Evolutionary conservation across 2,329 filamentous ascomycete genomes (phyloP), one percentile per base, ranked within the genome.

Genomic region (Bipolaris zeicola): DNA sequence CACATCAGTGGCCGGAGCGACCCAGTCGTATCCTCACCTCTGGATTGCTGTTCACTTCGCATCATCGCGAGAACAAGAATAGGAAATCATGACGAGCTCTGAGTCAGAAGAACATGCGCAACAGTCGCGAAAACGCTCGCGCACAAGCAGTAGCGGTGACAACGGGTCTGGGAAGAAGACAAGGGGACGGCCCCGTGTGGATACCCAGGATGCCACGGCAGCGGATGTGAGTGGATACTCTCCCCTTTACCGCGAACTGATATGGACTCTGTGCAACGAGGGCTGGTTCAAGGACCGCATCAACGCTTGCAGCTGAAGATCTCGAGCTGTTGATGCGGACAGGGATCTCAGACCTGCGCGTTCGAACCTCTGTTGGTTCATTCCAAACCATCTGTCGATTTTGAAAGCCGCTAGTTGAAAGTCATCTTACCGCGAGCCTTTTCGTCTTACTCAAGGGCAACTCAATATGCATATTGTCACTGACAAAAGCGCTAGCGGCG

Each of bases 151-250:
- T 41, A 62, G 59, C 46, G 66, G 62, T 37, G 70, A 71, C 16
- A 66, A 66, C 51, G 39, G 39, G 22, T 61, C 67, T 38, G 69
- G 70, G 42, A 81, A 79, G 68, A 86, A 89, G 66, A 80, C 86
- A 16, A 82, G 91, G 70, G 91, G 91, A 6, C 83, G 91, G 52
- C 91, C 91, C 5, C 81, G 90, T 48, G 81, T 95, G 14, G 87
- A 93, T 64, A 85, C 86, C n/a, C 86, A 87, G 58, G 90, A 94
- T 75, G 87, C 91, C 75, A 92, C 88, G 22, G 87, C 89, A 59
- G 87, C 85, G 51, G 91, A 93, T 79, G 90, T 92, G 77, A 84
- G 89, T 87, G 56, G 45, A 47, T 49, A 47, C 13, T 48, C 43
- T 36, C 38, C 37, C 46, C 20, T 45, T 36, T 11, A 18, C 36